Conservation (phyloP, 73 alveolate species). For the Paramecium biaurelia region DNA sequence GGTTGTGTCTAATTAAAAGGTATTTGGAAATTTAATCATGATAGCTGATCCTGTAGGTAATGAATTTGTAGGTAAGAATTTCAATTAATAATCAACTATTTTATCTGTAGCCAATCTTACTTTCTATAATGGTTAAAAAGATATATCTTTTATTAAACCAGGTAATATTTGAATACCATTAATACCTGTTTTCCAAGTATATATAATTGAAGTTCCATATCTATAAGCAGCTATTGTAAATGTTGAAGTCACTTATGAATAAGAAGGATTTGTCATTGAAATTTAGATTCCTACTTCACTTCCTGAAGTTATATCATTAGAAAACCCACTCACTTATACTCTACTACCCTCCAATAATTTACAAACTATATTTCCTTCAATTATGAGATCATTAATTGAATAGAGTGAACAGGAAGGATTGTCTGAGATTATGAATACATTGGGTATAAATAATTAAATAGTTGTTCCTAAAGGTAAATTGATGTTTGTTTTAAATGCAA, state of each 20-base stretch:
- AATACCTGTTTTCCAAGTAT: constrained; percentile 54
- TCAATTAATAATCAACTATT: constrained; percentile 45
- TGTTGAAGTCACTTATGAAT: constrained; percentile 35
- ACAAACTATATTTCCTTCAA: constrained; percentile 33
- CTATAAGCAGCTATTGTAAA: constrained; percentile 57
- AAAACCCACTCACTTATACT: constrained; percentile 21
- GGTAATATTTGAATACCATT: constrained; percentile 54
- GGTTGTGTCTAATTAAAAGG: neutral
- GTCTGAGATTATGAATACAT: constrained; percentile 28
- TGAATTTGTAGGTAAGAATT: constrained; percentile 57
- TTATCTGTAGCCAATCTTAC: constrained; percentile 39
- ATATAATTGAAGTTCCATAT: constrained; percentile 39
- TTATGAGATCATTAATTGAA: constrained; percentile 49
- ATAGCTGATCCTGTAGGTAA: constrained; percentile 17
- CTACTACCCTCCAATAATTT: neutral
- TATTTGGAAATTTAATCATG: constrained; percentile 21
- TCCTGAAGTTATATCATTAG: constrained; percentile 15
- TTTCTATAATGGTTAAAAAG: neutral
- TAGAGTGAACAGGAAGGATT: constrained; percentile 56
- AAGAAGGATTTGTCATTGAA: constrained; percentile 52
- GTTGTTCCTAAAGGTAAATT: constrained; percentile 46
- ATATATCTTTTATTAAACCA: constrained; percentile 31
- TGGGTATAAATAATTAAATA: constrained; percentile 47
- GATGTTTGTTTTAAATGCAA: constrained; percentile 61
- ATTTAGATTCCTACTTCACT: constrained; percentile 55